Conservation (phyloP, 352 stramenopile species). For the Peronosclerospora sorghi region DNA sequence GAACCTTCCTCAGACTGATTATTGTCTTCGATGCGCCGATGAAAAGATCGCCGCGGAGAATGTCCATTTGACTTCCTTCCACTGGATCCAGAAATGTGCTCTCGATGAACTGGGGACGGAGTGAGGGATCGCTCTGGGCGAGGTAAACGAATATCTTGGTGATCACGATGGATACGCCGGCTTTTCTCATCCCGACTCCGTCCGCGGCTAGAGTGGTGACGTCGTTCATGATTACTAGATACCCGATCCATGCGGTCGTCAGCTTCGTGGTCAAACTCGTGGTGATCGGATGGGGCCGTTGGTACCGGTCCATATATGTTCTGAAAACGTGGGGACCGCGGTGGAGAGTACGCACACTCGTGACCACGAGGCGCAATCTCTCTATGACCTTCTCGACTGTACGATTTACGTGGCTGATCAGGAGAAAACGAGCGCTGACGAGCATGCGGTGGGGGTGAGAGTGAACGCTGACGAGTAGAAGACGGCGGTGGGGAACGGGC, state of each 20-base stretch:
- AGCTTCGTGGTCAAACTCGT: constrained; percentile 10
- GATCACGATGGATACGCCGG: constrained; percentile 20
- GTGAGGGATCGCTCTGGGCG: constrained; percentile 23
- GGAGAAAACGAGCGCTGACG: constrained; percentile 13
- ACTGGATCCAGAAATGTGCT: constrained; percentile 14
- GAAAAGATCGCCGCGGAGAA: constrained; percentile 22
- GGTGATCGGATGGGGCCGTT: constrained; percentile 4
- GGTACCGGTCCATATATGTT: constrained; percentile 4
- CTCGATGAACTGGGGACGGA: constrained; percentile 27
- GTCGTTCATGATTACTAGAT: constrained; percentile 18
- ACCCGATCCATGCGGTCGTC: constrained; percentile 10
- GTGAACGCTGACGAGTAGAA: constrained; percentile 7
- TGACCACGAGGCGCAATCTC: constrained; percentile 12
- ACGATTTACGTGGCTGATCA: constrained; percentile 9
- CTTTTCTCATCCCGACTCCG: constrained; percentile 28
- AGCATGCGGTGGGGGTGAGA: constrained; percentile 8
- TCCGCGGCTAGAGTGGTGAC: constrained; percentile 14
- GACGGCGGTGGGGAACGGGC: constrained; percentile 11
- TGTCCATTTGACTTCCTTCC: constrained; percentile 18
- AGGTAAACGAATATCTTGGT: constrained; percentile 19
- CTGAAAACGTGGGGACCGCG: constrained; percentile 17
- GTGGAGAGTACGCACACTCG: constrained; percentile 17
- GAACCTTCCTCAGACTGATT: constrained; percentile 14
- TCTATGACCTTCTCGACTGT: constrained; percentile 11
- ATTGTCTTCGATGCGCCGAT: constrained; percentile 13